These are phyloP conservation scores for Sporothrix humicola DNA, from an alignment of 2,329 filamentous ascomycete species.

Conservation along the genomic window DNA sequence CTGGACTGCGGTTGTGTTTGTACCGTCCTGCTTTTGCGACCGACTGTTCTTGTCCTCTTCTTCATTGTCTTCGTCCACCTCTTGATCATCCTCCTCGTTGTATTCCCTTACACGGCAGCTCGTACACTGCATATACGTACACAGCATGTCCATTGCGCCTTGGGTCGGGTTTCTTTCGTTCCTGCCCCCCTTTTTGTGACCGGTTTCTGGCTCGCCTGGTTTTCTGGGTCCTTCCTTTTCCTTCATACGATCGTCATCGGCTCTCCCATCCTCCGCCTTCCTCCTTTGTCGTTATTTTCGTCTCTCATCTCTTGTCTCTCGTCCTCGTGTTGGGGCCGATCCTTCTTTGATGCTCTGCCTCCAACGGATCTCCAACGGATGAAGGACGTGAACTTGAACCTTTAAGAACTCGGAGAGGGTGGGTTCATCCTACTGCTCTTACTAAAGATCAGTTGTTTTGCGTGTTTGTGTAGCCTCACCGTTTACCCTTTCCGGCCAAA, in stretches of 20 bases:
- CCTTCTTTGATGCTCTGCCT: background rate
- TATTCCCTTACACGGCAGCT: slow-evolving; percentile 13
- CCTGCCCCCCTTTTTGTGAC: no score
- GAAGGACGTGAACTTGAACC: background rate
- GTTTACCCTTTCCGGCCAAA: background rate
- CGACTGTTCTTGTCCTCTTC: background rate
- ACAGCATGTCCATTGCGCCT: slow-evolving; percentile 9
- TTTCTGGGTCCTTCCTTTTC: background rate
- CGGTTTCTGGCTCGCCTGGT: no score
- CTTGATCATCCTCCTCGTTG: background rate
- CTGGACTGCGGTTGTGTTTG: background rate
- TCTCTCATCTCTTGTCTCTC: background rate
- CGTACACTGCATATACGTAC: slow-evolving; percentile 4
- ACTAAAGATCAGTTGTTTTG: no score
- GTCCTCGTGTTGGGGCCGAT: no score
- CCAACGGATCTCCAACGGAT: background rate
- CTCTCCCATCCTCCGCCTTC: background rate
- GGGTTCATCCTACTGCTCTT: background rate
- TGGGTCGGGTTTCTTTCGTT: slow-evolving; percentile 17
- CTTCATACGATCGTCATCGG: background rate
- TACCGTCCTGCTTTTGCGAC: background rate
- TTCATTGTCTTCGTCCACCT: background rate
- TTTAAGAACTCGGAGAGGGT: background rate
- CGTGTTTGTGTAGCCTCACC: background rate
- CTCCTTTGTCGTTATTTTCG: background rate